Evolutionary conservation across 805 yeast species (phyloP).

Genomic region (Hanseniaspora pseudoguilliermondii): DNA sequence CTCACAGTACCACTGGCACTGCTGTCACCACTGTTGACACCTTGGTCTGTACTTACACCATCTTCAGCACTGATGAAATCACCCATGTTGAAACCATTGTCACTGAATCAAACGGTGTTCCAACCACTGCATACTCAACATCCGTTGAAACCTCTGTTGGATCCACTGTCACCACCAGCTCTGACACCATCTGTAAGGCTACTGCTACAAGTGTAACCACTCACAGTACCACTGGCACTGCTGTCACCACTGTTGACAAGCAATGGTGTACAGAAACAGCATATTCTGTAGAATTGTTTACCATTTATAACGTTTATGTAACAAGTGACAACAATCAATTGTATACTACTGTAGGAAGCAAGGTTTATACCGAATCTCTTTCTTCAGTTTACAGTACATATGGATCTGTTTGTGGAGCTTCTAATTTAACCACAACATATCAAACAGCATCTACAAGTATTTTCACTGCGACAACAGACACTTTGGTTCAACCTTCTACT

Average conservation of each 20-base stretch:
- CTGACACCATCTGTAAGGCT: not conserved
- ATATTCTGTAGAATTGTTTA: too few species aligned
- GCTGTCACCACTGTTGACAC: not conserved
- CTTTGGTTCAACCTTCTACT: not conserved
- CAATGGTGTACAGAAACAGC: not conserved
- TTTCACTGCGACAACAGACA: too few species aligned
- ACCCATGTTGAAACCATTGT: slow-evolving; percentile 2
- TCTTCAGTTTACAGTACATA: not conserved
- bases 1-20: not conserved
- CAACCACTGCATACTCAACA: not conserved
- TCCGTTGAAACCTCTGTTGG: not conserved
- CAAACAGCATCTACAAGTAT: too few species aligned
- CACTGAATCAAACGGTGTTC: slow-evolving; percentile 1
- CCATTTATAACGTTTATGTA: too few species aligned
- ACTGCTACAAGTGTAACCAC: not conserved
- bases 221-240: not conserved
- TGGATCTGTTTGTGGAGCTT: too few species aligned
- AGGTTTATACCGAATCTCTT: too few species aligned
- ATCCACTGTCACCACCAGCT: not conserved
- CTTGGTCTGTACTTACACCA: not conserved
- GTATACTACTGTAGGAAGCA: too few species aligned
- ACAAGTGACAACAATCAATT: too few species aligned
- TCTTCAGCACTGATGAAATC: not conserved
- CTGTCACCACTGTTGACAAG: not conserved
- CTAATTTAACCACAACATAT: too few species aligned